Evolutionary conservation across 1,139 yeast genomes (phyloP), one percentile per base, ranked within the genome.

Genomic region (Kodamaea arcana): DNA sequence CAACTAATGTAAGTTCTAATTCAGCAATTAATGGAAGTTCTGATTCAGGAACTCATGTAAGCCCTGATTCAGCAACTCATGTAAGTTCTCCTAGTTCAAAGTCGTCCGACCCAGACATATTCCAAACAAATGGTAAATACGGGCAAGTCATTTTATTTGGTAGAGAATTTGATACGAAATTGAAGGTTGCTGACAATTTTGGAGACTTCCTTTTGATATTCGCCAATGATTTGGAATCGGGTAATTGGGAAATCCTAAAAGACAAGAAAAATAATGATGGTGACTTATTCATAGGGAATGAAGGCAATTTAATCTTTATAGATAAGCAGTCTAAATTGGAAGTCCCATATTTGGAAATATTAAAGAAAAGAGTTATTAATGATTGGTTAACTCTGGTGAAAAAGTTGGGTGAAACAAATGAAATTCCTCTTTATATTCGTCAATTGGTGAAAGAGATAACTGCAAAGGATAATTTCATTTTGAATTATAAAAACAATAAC

Each of bases 111-210:
- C 17, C 12, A 12, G 15, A 13, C 15, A 10, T 5, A 4, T 25
- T 25, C 17, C 15, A 25, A n/a, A 13, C 17, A 12, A 12, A 15
- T 15, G 28, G 28, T 7, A 6, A 17, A 13, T 72, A 79, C 67
- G 97, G 97, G 12, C 95, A 88, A 56, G 85, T 86, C 17, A 85
- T 90, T 38, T 54, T 86, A 35, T 88, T 86, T 58, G 97, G 97
- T 27, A 75, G 95, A 49, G 97, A 90, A 40, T 86, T 83, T 52
- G 97, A 87, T 58, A 75, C 83, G 29, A 87, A 87, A 56, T 85
- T 73, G 55, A 84, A 75, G 31, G 63, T 87, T 18, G 88, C 95
- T 13, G 78, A 80, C 33, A 82, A 80, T 40, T 88, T 94, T 83
- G 95, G 94, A 24, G 88, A 83, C 46, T 88, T 88, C 55, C 60